These are phyloP conservation scores for Hemileia vastatrix DNA, from an alignment of 1,284 basidiomycete species.

Conservation along the genomic window DNA sequence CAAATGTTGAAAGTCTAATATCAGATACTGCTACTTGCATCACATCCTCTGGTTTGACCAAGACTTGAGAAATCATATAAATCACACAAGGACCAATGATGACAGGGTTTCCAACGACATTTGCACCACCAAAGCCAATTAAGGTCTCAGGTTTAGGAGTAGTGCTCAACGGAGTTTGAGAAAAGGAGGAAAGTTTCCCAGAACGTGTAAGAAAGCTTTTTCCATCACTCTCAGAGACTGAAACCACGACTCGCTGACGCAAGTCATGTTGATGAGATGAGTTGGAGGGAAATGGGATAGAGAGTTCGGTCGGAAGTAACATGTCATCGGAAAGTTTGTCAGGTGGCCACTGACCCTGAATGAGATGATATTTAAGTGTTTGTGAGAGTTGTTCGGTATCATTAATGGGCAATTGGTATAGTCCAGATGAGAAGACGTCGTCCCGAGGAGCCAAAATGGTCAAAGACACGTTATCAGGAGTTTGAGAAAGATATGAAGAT, in stretches of 20 bases:
- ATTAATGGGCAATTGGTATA: slow-evolving; percentile 53
- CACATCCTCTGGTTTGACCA: slow-evolving; percentile 70
- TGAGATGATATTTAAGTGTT: slow-evolving; percentile 68
- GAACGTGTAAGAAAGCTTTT: slow-evolving; percentile 48
- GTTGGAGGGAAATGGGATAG: not conserved
- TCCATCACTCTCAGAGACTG: slow-evolving; percentile 49
- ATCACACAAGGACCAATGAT: slow-evolving; percentile 67
- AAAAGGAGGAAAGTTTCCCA: no score
- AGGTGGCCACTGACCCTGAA: slow-evolving; percentile 63
- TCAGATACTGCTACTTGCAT: slow-evolving; percentile 71
- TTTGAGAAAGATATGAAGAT: slow-evolving; percentile 65
- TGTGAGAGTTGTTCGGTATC: slow-evolving; percentile 60
- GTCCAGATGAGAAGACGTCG: slow-evolving; percentile 57
- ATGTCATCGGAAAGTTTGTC: slow-evolving; percentile 62
- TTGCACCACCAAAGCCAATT: slow-evolving; percentile 74
- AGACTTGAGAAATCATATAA: slow-evolving; percentile 76
- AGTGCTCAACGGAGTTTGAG: no score
- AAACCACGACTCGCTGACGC: slow-evolving; percentile 63
- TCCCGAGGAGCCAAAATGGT: slow-evolving; percentile 83
- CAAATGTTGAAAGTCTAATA: slow-evolving; percentile 74
- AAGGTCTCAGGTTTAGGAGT: no score
- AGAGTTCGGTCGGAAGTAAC: slow-evolving; percentile 66
- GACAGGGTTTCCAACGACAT: slow-evolving; percentile 66
- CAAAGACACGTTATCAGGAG: slow-evolving; percentile 51
- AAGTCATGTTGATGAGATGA: not conserved